phyloP scores from a whole-genome alignment of 139 green algal genomes.

The Protoeuglena noctilucae region DNA sequence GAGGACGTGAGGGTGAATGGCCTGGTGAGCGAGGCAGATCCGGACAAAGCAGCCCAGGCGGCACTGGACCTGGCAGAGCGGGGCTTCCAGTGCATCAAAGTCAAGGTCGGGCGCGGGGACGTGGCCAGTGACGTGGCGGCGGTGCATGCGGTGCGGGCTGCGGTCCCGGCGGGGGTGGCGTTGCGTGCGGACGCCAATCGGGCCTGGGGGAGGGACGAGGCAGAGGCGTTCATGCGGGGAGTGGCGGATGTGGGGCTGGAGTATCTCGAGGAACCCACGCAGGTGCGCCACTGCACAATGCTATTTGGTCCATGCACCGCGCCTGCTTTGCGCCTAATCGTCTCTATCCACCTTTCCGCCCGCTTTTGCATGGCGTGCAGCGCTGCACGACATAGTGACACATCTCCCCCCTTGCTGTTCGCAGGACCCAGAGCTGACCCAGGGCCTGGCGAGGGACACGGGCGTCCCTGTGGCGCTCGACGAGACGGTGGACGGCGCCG shows the following conservation, averaged over 20 bases:
- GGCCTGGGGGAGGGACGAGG: constrained; percentile 53
- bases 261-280: constrained; percentile 84
- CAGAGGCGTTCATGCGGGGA: constrained; percentile 24
- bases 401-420: too few species aligned
- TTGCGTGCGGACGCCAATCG: constrained; percentile 83
- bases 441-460: constrained; percentile 3
- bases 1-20: constrained; percentile 15
- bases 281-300: constrained; percentile 10
- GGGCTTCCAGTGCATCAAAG: constrained; percentile 54
- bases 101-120: constrained; percentile 53
- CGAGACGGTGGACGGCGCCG: constrained; percentile 63
- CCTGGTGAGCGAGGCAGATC: constrained; percentile 14
- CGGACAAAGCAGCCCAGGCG: too few species aligned
- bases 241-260: constrained; percentile 22
- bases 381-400: background rate
- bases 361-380: too few species aligned
- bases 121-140: constrained; percentile 39
- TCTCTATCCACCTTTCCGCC: too few species aligned
- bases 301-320: too few species aligned
- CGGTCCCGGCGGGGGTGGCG: constrained; percentile 35
- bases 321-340: too few species aligned
- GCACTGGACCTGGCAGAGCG: constrained; percentile 16
- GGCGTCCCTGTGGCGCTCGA: constrained; percentile 59
- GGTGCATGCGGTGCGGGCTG: constrained; percentile 35
- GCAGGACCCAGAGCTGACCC: too few species aligned